These are phyloP conservation scores for Chlorella sp. DNA, from an alignment of 139 green algal species.

Conservation along the genomic window DNA sequence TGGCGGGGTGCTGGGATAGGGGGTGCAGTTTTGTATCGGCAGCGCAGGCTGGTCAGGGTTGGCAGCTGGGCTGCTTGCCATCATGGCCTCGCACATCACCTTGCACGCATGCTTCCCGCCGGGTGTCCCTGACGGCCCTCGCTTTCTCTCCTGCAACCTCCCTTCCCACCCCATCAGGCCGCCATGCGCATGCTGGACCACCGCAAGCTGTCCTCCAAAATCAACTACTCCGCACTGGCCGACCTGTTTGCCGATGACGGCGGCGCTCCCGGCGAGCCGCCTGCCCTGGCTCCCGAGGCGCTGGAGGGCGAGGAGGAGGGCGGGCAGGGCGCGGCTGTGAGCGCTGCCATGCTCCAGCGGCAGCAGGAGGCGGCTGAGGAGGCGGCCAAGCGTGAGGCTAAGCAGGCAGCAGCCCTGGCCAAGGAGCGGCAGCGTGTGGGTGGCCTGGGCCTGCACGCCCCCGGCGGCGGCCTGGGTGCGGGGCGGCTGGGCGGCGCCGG, in stretches of 20 bases:
- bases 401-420: conserved; percentile 16
- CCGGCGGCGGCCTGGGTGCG: not conserved
- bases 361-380: not conserved
- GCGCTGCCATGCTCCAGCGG: conserved; percentile 15
- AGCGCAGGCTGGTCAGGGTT: not conserved
- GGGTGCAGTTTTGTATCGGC: not conserved
- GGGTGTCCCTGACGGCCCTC: too few species aligned
- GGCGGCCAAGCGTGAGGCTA: not conserved
- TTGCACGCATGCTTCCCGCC: too few species aligned
- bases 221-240: conserved; percentile 88
- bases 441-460: not conserved
- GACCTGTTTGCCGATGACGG: conserved; percentile 68
- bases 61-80: not conserved
- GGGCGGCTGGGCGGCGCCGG: not conserved
- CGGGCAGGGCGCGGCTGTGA: conserved; percentile 1
- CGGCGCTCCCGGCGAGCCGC: not conserved
- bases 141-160: not conserved
- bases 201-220: conserved; percentile 84
- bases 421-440: conserved; percentile 1
- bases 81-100: too few species aligned
- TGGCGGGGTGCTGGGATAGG: not conserved
- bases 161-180: conserved; percentile 46
- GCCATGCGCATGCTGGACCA: conserved; percentile 68
- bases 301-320: conserved; percentile 8
- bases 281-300: conserved; percentile 6